Conservation (phyloP, 441 rosid genomes). For the Populus hybrid region DNA sequence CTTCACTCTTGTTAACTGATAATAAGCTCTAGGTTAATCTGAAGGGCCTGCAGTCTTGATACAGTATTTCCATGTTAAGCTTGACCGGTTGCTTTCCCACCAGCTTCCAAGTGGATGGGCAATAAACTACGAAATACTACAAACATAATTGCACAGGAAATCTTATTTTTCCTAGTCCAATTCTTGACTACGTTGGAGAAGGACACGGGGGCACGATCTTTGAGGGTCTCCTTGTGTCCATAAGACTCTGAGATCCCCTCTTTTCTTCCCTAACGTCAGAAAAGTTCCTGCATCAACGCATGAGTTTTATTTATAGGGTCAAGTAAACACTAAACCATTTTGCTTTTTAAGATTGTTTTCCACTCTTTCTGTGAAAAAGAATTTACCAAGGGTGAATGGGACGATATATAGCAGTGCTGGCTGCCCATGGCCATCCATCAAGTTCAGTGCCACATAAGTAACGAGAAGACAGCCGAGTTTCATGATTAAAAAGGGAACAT, state of each 20-base stretch:
- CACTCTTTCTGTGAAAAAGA: background rate
- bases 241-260: conserved; percentile 74
- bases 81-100: background rate
- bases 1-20: background rate
- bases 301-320: background rate
- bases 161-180: conserved; percentile 14
- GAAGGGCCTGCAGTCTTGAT: conserved; percentile 1
- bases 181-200: conserved; percentile 37
- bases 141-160: conserved; percentile 11
- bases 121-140: background rate
- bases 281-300: conserved; percentile 59
- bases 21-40: background rate
- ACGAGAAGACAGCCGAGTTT: conserved; percentile 52
- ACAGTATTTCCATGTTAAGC: conserved; percentile 1
- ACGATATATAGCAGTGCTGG: conserved; percentile 83
- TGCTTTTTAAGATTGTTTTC: background rate
- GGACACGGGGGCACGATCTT: conserved; percentile 70
- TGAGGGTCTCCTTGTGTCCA: conserved; percentile 86
- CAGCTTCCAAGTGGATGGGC: conserved; percentile 4
- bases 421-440: conserved; percentile 87
- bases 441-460: conserved; percentile 36
- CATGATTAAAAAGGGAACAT: background rate
- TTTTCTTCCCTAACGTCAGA: conserved; percentile 70
- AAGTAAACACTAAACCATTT: background rate
- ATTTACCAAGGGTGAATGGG: conserved; percentile 75